Base-by-base conservation (phyloP, 1,139 yeast species). In the Zhuliangozyma parablackwelliae region DNA sequence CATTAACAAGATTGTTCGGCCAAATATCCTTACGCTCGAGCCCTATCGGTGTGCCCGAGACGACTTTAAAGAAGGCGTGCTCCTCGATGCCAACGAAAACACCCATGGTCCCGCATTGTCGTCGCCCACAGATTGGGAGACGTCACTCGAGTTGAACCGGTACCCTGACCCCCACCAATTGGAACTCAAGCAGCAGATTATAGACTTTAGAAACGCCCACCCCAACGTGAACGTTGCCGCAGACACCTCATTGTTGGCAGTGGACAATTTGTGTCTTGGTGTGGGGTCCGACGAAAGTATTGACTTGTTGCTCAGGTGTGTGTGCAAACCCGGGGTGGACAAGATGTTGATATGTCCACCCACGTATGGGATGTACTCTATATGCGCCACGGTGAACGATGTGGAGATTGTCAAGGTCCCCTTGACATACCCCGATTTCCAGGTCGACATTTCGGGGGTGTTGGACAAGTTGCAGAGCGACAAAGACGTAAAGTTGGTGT, bases 231-330 rank as follows among this genome's bases (percentile, higher is more conserved):
- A 39, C 30, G 46, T 45, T 32, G 52, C 55, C 28, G 46, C 52
- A 25, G 12, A 26, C 12, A 7, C 5, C n/a, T 11, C 11, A 3
- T 24, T 24, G 26, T 56, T 90, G 43, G 63, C 65, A 0, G 74
- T 85, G 0, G 83, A 71, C 9, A 94, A 94, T 59, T 54, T 94
- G 37, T 89, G 95, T 56, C 72, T 92, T 30, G 98, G 98, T 26
- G 98, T 92, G 11, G 99, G 99, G 1, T 88, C 97, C 1, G 99
- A 92, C 56, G 99, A 92, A 60, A 82, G 95, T 51, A 89, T 94
- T 39, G 99, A 92, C 58, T 74, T 94, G 38, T 63, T 92, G 39
- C 81, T 92, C 45, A 71, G 99, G 50, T 87, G 95, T 39, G 76
- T 85, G 37, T 88, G 97, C 56, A 66, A 63, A 10, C 98, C 99